Percentiles rank a stretch among this genome's conserved stretches.
Evolutionary conservation across 176 grass and related monocot genomes (phyloP).

Genomic region (bread wheat (Triticum aestivum)): DNA sequence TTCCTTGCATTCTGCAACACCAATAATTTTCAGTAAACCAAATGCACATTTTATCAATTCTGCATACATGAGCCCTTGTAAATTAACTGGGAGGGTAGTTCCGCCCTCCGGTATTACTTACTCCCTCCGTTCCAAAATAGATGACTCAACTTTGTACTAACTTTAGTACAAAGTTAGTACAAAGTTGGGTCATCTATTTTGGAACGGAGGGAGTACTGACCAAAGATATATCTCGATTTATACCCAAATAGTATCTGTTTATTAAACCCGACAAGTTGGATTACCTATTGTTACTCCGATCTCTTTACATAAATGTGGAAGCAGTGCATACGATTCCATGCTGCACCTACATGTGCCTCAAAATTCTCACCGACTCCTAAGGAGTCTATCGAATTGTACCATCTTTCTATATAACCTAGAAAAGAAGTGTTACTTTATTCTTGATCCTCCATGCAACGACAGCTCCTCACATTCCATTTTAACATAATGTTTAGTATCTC

Average conservation of each 20-base stretch:
- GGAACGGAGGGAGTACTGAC: background rate
- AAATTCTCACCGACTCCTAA: constrained; percentile 25
- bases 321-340: constrained; percentile 41
- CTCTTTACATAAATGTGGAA: constrained; percentile 24
- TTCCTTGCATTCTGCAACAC: background rate
- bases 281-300: constrained; percentile 16
- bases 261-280: constrained; percentile 23
- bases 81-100: background rate
- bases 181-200: no score
- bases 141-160: no score
- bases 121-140: no score
- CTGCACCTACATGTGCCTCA: constrained; percentile 32
- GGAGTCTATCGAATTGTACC: constrained; percentile 29
- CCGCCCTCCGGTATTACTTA: background rate
- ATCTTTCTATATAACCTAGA: constrained; percentile 23
- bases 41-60: background rate
- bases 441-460: constrained; percentile 29
- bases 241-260: background rate
- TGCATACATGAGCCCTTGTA: background rate
- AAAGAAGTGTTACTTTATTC: constrained; percentile 21
- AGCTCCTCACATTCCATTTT: constrained; percentile 33
- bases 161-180: no score
- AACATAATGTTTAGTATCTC: constrained; percentile 46
- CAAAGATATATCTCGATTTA: constrained; percentile 2
- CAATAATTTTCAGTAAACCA: constrained; percentile 3